Evolutionary conservation across 345 rosid genomes (phyloP).

Genomic region (Litchi chinensis): DNA sequence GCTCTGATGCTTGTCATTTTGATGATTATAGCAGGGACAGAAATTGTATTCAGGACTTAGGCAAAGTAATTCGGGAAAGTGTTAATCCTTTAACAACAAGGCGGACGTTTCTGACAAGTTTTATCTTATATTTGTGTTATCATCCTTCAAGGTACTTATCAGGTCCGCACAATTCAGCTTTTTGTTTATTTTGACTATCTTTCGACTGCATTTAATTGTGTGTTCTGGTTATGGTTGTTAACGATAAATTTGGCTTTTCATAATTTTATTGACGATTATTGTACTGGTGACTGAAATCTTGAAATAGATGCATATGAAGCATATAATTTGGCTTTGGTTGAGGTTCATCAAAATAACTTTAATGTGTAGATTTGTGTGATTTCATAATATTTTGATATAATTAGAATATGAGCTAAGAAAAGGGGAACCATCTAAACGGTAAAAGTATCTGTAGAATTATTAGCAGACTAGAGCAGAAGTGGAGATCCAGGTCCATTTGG

Average conservation of each 20-base stretch:
- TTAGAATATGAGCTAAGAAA: not conserved
- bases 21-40: conserved; percentile 34
- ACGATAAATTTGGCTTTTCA: not conserved
- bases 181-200: conserved; percentile 17
- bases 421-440: not conserved
- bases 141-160: conserved; percentile 91
- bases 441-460: not conserved
- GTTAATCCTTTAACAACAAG: conserved; percentile 46
- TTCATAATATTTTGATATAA: not conserved
- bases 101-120: conserved; percentile 57
- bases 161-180: conserved; percentile 73
- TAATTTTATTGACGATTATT: not conserved
- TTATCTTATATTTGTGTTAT: conserved; percentile 52
- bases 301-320: not conserved
- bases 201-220: not conserved
- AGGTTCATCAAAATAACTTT: not conserved
- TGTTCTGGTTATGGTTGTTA: not conserved
- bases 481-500: not conserved
- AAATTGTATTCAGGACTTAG: conserved; percentile 40
- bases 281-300: not conserved
- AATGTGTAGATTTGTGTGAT: not conserved
- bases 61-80: conserved; percentile 39
- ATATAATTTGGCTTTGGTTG: not conserved
- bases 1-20: conserved; percentile 10
- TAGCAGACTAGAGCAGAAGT: not conserved